Conservation (phyloP, 139 green algal species). For the Zygnema cylindricum region DNA sequence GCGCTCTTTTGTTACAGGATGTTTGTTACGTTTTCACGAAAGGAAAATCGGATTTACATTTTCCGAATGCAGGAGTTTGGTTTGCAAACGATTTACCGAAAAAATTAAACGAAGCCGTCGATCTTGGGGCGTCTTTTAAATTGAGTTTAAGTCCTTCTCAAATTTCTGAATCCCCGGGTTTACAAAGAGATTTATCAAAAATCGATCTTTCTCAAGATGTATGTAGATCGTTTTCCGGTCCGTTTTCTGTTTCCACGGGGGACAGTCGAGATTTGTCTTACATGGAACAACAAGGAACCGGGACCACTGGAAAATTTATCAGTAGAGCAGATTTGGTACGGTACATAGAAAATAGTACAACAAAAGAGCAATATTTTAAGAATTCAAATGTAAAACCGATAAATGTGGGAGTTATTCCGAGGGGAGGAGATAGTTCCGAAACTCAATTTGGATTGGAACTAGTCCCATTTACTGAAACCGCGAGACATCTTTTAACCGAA, state of each 20-base stretch:
- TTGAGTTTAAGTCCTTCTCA: neutral
- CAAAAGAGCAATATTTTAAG: neutral
- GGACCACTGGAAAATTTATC: neutral
- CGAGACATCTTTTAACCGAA: neutral
- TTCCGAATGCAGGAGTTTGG: slow-evolving; percentile 40
- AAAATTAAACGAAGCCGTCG: neutral
- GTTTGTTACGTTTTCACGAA: slow-evolving; percentile 48
- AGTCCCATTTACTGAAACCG: slow-evolving; percentile 14
- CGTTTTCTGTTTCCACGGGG: neutral
- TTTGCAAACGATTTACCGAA: slow-evolving; percentile 17
- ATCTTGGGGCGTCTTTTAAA: neutral
- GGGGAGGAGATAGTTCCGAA: slow-evolving; percentile 29
- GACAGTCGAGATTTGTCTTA: neutral
- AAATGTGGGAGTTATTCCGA: neutral
- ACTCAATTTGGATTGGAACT: slow-evolving; percentile 22
- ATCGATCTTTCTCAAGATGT: slow-evolving; percentile 41
- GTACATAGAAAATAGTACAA: neutral
- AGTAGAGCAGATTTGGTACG: neutral
- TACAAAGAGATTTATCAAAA: slow-evolving; percentile 32
- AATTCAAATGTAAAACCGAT: neutral
- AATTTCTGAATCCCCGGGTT: neutral
- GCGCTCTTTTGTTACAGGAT: slow-evolving; percentile 37
- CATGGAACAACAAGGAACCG: neutral
- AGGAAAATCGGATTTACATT: slow-evolving; percentile 8
- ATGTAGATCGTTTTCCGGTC: slow-evolving; percentile 13